Evolutionary conservation across 2,329 filamentous ascomycete genomes (phyloP), one percentile per base, ranked within the genome.

Genomic region (Coniella lustricola): DNA sequence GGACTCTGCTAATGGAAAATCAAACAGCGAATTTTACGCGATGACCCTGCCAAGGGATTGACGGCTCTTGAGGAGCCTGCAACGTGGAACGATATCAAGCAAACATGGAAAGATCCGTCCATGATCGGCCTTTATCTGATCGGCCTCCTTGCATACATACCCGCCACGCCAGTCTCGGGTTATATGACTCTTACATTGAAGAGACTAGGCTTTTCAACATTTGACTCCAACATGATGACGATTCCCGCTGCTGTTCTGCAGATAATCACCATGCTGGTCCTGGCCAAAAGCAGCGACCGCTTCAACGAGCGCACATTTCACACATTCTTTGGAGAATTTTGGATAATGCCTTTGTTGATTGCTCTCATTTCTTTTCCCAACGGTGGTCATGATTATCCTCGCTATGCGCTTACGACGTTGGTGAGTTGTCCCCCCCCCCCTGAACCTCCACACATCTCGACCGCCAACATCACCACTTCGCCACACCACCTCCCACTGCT

Each of bases 191-290:
- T 81, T 10, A 78, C 74, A 0, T 67, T 83, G 1, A 75, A 74
- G 53, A 68, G 74, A 2, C 65, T 83, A 4, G 79, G 71, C 12
- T 82, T 81, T 64, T 64, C 64, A 42, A 79, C 77, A 2, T 77
- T 85, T 58, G 64, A 78, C 29, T 76, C 74, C 22, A 85, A 84
- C 55, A 67, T 86, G 52, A 70, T 85, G 18, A 79, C 79, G 1
- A 82, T 84, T 13, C 79, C 78, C 0, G 73, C 76, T 1, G 75
- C 75, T 14, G 69, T 67, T 0, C 61, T 81, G 1, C 79, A 79
- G 58, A 79, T 82, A 51, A 48, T 78, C 41, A 77, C 77, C 38
- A 73, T 82, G 62, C 59, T 81, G 14, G 59, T 67, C 2, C 69
- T 77, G 50, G 75, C 78, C 0, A 77, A 69, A 63, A 66, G 74